Evolutionary conservation across 2,329 filamentous ascomycete species (phyloP), one percentile per base, ranked within the genome.

Genomic region (Emergomyces orientalis): DNA sequence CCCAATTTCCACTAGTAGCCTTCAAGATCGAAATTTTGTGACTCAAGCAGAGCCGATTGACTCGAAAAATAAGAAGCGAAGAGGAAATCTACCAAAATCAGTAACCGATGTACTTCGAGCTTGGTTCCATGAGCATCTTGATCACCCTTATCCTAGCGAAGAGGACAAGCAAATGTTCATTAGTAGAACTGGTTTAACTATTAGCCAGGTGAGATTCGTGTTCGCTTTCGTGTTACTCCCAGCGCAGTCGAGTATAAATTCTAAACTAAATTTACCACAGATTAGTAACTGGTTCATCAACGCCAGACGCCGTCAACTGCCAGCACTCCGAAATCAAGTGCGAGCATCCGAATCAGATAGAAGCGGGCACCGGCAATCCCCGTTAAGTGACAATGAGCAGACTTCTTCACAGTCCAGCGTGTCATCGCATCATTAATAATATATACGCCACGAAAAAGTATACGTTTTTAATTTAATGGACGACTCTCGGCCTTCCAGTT

Each of bases 41-140:
- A 71, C 75, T 19, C 68, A 77, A 63, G 73, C 74, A 0, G 75
- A 76, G 43, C 63, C 70, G 22, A 68, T 71, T 32, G 76, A 77
- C 61, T 69, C 75, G 11, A 76, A 74, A 65, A 75, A 72, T 43
- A 82, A 82, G 69, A 79, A 81, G 73, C 82, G 91, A 60, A 83
- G 91, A 47, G 91, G 91, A 1, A 96, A 96, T 71, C 80, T 96
- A 2, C 91, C 91, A n/a, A 95, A 95, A 72, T 88, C 91, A 62
- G 90, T 90, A 0, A 96, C 91, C 0, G 89, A 92, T 71, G 87
- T 89, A 67, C 80, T 96, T 49, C 85, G 89, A 61, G 80, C 84
- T 0, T 96, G 91, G 91, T 92, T 95, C 67, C 76, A 86, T 60
- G 81, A 82, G n/a, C 88, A 94, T 73, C 75, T 91, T 8, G 81